Conservation (phyloP, 345 rosid genomes). For the Durio zibethinus region DNA sequence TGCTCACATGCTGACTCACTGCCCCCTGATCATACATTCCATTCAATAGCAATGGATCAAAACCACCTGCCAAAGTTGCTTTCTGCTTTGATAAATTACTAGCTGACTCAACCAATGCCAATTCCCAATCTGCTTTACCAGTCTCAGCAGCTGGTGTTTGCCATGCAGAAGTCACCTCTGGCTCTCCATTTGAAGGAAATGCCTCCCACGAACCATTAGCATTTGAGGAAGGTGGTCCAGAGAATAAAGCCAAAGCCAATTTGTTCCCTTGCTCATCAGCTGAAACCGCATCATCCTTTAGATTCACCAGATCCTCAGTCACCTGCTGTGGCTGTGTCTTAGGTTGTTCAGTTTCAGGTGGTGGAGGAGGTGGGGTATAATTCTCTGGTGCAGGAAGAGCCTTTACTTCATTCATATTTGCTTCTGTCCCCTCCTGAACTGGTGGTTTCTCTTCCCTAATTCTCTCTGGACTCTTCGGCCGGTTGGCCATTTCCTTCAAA, state of each 20-base stretch:
- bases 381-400: conserved; percentile 69
- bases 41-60: conserved; percentile 69
- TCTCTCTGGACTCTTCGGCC: conserved; percentile 63
- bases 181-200: conserved; percentile 59
- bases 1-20: conserved; percentile 80
- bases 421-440: conserved; percentile 43
- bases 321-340: conserved; percentile 44
- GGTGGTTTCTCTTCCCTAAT: conserved; percentile 40
- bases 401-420: conserved; percentile 66
- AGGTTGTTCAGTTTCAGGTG: conserved; percentile 38
- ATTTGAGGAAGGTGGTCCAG: conserved; percentile 42
- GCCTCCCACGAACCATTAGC: conserved; percentile 82
- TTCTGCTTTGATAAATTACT: conserved; percentile 66
- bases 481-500: conserved; percentile 70
- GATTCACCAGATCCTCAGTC: conserved; percentile 67
- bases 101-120: conserved; percentile 83
- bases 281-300: conserved; percentile 62
- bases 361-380: conserved; percentile 38
- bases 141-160: conserved; percentile 78
- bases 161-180: conserved; percentile 68
- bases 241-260: conserved; percentile 79
- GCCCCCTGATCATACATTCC: conserved; percentile 96
- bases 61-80: conserved; percentile 71
- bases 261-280: conserved; percentile 92
- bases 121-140: conserved; percentile 93